Base-by-base conservation (phyloP, 768 basidiomycete species). In the Lactifluus piperatus region DNA sequence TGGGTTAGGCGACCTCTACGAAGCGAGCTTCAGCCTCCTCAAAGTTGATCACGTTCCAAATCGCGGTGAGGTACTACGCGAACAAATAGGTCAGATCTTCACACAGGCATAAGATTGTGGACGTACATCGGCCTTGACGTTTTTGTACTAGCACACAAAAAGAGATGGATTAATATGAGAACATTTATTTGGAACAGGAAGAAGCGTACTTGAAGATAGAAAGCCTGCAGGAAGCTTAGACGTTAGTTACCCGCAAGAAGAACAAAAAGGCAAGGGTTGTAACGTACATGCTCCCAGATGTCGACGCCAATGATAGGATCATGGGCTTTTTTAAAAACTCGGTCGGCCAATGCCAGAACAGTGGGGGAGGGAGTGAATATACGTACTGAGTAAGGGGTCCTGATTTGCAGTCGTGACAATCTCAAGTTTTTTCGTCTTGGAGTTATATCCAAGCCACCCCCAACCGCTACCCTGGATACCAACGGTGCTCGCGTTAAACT, bases 11-110 rank as follows among this genome's bases (percentile, higher is more conserved):
- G 13, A 73, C 79, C 46, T 77, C 77, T 49, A 68, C 54, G 54
- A 73, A 71, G 62, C 81, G 73, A 62, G 76, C 75, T 69, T 94
- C 91, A 7, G 93, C 95, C 74, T 95, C 91, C 67, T 90, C 82
- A 74, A 93, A 97, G 79, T 97, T 93, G 79, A 97, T 82, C 60
- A 98, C 93, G 65, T 85, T 85, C 93, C 94, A 97, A 70, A 97
- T 93, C 22, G 92, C 92, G 48, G 81, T 83, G 72, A 98, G 84
- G 77, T 98, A 97, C 93, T 94, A 65, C 29, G 47, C 3, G 47
- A 44, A 24, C 22, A 64, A 60, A 51, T 36, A 9, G 18, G 26
- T 47, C 39, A 39, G 22, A 22, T 48, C 29, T 18, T 30, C n/a
- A 36, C 27, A n/a, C 48, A 10, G 2, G n/a, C 11, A 43, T 7